Percentiles rank a stretch among this genome's conserved stretches.
phyloP scores from a whole-genome alignment of 805 yeast genomes.

The Cyberlindnera maclurae region DNA sequence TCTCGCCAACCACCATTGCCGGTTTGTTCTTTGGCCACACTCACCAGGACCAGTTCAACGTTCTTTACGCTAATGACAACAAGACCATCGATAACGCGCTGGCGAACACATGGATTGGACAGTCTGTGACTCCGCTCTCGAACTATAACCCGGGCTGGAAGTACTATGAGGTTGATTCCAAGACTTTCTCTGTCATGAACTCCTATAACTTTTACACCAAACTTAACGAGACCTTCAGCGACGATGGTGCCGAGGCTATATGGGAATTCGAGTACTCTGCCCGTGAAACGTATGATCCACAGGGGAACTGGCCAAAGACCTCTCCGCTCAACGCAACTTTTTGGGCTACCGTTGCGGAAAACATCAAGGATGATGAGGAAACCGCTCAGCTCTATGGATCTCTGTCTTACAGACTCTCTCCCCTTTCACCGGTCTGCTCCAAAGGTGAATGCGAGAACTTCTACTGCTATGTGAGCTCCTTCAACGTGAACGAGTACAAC shows the following conservation, averaged over 20 bases:
- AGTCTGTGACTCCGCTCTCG: slow-evolving; percentile 55
- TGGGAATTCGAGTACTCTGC: slow-evolving; percentile 65
- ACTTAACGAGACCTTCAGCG: slow-evolving; percentile 48
- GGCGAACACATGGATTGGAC: slow-evolving; percentile 58
- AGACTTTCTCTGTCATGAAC: slow-evolving; percentile 55
- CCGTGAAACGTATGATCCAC: slow-evolving; percentile 47
- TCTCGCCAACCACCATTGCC: slow-evolving; percentile 62
- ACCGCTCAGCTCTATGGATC: slow-evolving; percentile 44
- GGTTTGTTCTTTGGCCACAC: slow-evolving; percentile 68
- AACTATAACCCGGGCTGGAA: slow-evolving; percentile 67
- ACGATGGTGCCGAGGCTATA: slow-evolving; percentile 47
- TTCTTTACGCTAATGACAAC: slow-evolving; percentile 44
- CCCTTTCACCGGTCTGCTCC: slow-evolving; percentile 44
- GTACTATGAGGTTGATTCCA: slow-evolving; percentile 58
- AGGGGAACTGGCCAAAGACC: slow-evolving; percentile 46
- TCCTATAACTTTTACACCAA: slow-evolving; percentile 52
- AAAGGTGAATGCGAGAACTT: slow-evolving; percentile 17
- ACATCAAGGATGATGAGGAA: slow-evolving; percentile 32
- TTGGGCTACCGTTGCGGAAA: slow-evolving; percentile 42
- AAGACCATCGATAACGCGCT: slow-evolving; percentile 39
- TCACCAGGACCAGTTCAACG: slow-evolving; percentile 59
- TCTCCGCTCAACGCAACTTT: slow-evolving; percentile 62
- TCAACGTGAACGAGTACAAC: slow-evolving; percentile 15
- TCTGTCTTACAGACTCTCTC: slow-evolving; percentile 47
- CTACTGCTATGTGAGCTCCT: slow-evolving; percentile 17